Percentiles rank a stretch among this genome's conserved stretches.
phyloP scores from a whole-genome alignment of 140 eudicot genomes.

The Flaveria floridana region DNA sequence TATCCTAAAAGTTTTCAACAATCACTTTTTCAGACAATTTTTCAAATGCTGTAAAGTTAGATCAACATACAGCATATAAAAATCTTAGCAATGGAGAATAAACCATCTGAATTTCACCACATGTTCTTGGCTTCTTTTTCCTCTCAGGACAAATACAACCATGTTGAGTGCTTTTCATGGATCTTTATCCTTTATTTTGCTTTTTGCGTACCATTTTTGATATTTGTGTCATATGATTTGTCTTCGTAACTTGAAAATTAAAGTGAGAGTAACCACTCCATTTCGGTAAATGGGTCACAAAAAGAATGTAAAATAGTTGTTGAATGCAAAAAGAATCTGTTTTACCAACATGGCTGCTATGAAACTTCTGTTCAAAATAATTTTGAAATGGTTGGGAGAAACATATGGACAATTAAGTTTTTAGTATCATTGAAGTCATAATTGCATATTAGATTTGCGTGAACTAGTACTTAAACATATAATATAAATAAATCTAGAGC shows the following conservation, averaged over 20 bases:
- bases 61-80: not conserved
- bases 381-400: no score
- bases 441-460: no score
- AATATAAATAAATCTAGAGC: no score
- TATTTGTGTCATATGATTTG: conserved; percentile 3
- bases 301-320: not conserved
- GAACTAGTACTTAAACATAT: no score
- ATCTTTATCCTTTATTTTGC: conserved; percentile 1
- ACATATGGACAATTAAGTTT: no score
- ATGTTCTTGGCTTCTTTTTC: conserved; percentile 20
- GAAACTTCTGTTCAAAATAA: not conserved
- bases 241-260: conserved; percentile 1
- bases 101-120: conserved; percentile 14
- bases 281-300: conserved; percentile 10
- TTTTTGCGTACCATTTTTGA: conserved; percentile 3
- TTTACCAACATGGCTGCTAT: not conserved
- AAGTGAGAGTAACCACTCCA: conserved; percentile 17
- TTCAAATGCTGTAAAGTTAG: conserved; percentile 20
- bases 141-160: not conserved
- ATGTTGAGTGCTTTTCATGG: not conserved
- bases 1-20: conserved; percentile 26
- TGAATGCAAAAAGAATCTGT: not conserved
- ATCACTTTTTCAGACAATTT: conserved; percentile 19
- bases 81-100: conserved; percentile 14
- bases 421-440: no score